Conservation (phyloP, 192 early-diverging fungal species). For the Coemansia sp. region DNA sequence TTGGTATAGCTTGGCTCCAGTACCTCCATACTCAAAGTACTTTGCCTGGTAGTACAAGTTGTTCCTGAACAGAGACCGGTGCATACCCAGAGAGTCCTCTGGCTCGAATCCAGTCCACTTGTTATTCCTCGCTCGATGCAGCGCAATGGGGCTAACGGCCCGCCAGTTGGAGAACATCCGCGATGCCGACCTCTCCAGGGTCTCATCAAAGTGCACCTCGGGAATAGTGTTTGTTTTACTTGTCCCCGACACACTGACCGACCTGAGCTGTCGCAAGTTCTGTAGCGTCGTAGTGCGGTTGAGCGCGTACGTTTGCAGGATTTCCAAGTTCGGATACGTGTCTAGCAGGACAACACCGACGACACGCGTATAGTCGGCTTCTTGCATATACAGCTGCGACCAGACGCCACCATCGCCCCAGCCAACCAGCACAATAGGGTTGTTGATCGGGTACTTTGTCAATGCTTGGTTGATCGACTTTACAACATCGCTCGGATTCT, state of each 20-base stretch:
- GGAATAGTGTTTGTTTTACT: background rate
- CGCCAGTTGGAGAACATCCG: constrained; percentile 42
- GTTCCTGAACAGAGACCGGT: constrained; percentile 52
- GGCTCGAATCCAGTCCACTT: constrained; percentile 53
- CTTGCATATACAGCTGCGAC: constrained; percentile 57
- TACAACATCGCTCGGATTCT: constrained; percentile 53
- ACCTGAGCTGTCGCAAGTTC: constrained; percentile 49
- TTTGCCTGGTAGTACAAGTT: constrained; percentile 57
- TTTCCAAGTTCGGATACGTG: constrained; percentile 54
- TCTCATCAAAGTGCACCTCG: constrained; percentile 30
- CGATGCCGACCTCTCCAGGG: constrained; percentile 28
- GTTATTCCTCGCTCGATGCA: constrained; percentile 48
- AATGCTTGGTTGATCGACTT: constrained; percentile 54
- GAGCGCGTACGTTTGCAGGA: constrained; percentile 53
- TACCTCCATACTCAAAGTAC: constrained; percentile 59
- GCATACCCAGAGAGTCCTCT: constrained; percentile 32
- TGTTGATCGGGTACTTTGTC: constrained; percentile 44
- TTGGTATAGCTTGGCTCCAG: constrained; percentile 49
- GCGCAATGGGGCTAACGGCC: constrained; percentile 48
- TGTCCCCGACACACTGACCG: constrained; percentile 9
- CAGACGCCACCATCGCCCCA: constrained; percentile 61
- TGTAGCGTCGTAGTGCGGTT: constrained; percentile 55
- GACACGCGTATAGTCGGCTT: constrained; percentile 43
- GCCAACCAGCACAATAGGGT: constrained; percentile 51
- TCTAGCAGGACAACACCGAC: constrained; percentile 54